Evolutionary conservation across 139 green algal genomes (phyloP).

Genomic region (Penium margaritaceum): DNA sequence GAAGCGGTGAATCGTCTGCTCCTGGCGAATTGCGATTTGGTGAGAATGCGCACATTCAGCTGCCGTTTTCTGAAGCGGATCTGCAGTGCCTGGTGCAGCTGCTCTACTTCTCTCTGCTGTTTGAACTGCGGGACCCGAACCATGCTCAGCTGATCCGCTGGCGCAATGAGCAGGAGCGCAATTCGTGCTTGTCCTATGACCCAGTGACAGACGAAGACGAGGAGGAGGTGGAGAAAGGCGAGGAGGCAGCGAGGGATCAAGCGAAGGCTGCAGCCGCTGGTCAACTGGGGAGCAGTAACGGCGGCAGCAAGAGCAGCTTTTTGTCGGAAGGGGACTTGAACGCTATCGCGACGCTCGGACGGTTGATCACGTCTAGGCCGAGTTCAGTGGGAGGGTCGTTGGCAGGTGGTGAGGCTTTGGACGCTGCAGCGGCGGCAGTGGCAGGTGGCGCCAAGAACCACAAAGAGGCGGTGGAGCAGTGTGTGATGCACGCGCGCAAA

Average conservation of each 20-base stretch:
- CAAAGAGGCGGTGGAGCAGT: conserved; percentile 20
- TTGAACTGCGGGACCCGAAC: conserved; percentile 8
- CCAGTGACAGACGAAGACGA: conserved; percentile 5
- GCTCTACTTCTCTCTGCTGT: conserved; percentile 24
- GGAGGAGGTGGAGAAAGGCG: no score
- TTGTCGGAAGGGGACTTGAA: conserved; percentile 17
- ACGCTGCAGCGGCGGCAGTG: no score
- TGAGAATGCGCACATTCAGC: no score
- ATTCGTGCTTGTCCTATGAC: conserved; percentile 24
- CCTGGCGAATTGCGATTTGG: no score
- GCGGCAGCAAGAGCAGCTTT: no score
- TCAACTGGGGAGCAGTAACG: no score
- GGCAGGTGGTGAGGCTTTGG: neutral
- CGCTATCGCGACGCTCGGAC: neutral
- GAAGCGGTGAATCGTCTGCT: neutral
- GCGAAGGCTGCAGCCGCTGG: no score
- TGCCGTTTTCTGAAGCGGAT: no score
- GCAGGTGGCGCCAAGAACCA: conserved; percentile 1
- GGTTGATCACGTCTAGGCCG: conserved; percentile 17
- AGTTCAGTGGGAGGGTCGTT: no score
- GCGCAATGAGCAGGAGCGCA: conserved; percentile 12
- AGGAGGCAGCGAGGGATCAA: no score
- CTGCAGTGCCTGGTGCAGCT: conserved; percentile 7
- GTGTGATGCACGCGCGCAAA: neutral
- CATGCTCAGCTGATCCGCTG: neutral